phyloP scores from a whole-genome alignment of 257 asterid genomes.

The Solanum tarijense region DNA sequence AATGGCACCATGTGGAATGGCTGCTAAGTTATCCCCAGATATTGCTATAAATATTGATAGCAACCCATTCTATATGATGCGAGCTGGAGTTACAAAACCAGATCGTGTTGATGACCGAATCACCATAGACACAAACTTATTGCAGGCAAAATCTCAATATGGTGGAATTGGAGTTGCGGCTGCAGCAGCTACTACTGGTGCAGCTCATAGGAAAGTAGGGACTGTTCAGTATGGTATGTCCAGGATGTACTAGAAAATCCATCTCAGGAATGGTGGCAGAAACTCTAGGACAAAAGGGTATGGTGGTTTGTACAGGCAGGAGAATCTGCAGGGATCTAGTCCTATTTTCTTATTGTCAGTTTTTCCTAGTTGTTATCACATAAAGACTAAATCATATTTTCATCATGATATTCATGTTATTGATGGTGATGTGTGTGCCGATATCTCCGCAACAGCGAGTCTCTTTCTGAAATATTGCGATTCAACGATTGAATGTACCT shows the following conservation, averaged over 20 bases:
- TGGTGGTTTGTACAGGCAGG: constrained; percentile 2
- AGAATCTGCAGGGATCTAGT: neutral
- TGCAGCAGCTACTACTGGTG: constrained; percentile 10
- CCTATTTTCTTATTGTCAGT: neutral
- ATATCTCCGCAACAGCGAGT: neutral
- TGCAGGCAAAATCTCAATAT: constrained; percentile 53
- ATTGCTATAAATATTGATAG: constrained; percentile 51
- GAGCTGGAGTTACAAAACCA: constrained; percentile 30
- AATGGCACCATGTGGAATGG: constrained; percentile 43
- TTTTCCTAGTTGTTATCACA: neutral
- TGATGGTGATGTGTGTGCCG: no score
- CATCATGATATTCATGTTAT: neutral
- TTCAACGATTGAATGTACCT: neutral
- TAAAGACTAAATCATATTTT: neutral
- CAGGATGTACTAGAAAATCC: constrained; percentile 25
- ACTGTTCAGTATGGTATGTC: constrained; percentile 22
- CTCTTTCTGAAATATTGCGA: neutral
- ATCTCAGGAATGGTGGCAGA: neutral
- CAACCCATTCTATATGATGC: constrained; percentile 40
- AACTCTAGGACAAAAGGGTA: neutral
- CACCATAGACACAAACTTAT: constrained; percentile 45
- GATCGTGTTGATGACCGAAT: constrained; percentile 43
- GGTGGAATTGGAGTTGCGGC: constrained; percentile 45
- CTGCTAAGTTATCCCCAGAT: constrained; percentile 55
- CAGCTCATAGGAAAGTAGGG: constrained; percentile 29